Evolutionary conservation across 441 rosid species (phyloP), one percentile per base, ranked within the genome.

Genomic region (Populus hybrid): DNA sequence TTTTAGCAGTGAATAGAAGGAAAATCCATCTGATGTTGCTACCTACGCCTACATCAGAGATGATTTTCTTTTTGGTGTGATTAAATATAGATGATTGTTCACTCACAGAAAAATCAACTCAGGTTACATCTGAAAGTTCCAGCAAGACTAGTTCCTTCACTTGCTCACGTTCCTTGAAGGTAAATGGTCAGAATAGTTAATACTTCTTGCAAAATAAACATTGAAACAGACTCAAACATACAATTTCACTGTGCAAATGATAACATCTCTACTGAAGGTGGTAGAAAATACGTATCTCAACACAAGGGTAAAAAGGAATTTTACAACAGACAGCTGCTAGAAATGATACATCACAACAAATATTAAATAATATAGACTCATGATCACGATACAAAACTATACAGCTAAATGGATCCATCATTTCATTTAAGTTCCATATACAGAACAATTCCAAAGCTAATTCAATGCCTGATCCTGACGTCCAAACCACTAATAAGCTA

Each of bases 401-500:
- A 36, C 38, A 78, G 11, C 73, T 36, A 6, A 67, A 24, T 68
- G 31, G 18, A 23, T 73, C 63, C 28, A 28, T 26, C 40, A 29
- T 31, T 63, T 56, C 2, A 40, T 66, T 35, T 45, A 20, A 29
- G 42, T 73, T 67, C 26, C 50, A 16, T 10, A 28, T 73, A 59
- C 68, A 66, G 23, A 74, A 64, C 71, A 33, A n/a, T 69, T 45
- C 65, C 71, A 6, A 69, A 29, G 50, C 26, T 31, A 68, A 73
- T 31, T 74, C 53, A 24, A 53, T 11, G 23, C 50, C 28, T 69
- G 71, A 74, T 79, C 73, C 28, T 74, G 71, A 64, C 24, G 71
- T 40, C 26, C 2, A 33, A 79, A 59, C 82, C 77, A 79, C 78
- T 53, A 11, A 73, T 61, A 9, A 53, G 68, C 14, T 50, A 73